phyloP scores from a whole-genome alignment of 768 basidiomycete genomes.

The Suillus fuscotomentosus region DNA sequence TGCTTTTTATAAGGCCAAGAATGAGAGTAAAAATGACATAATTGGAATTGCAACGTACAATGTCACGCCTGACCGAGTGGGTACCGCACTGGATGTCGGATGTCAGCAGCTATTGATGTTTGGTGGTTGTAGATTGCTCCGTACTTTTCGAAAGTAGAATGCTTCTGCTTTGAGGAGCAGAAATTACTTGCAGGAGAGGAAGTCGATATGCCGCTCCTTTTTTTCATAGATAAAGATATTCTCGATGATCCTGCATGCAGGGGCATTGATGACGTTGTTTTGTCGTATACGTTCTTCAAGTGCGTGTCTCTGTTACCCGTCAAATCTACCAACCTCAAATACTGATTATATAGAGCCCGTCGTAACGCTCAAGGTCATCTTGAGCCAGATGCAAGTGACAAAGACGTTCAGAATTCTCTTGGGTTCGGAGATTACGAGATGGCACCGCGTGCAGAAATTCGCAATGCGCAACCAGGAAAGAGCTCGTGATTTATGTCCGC shows the following conservation, averaged over 20 bases:
- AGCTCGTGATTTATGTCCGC: not conserved
- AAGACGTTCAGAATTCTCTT: constrained; percentile 74
- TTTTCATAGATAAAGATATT: constrained; percentile 98
- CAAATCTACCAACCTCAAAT: not conserved
- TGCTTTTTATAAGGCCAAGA: constrained; percentile 95
- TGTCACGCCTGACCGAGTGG: constrained; percentile 93
- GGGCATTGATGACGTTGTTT: constrained; percentile 85
- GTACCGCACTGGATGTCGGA: constrained; percentile 22
- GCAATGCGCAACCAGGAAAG: constrained; percentile 14
- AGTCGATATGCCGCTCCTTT: constrained; percentile 96
- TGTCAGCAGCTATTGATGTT: not conserved
- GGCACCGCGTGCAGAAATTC: constrained; percentile 31
- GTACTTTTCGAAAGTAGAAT: constrained; percentile 99
- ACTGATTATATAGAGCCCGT: constrained; percentile 58
- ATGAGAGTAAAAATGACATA: constrained; percentile 79
- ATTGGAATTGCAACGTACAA: constrained; percentile 99
- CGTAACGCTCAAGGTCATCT: constrained; percentile 83
- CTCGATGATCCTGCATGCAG: constrained; percentile 89
- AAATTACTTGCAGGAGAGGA: constrained; percentile 92
- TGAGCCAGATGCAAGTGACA: constrained; percentile 86
- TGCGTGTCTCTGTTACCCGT: constrained; percentile 33
- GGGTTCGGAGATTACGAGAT: constrained; percentile 70
- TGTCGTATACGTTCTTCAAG: constrained; percentile 99
- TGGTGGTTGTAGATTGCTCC: constrained; percentile 73
- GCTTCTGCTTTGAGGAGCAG: constrained; percentile 99